Evolutionary conservation across 495 filamentous ascomycete species (phyloP).

Genomic region (Podospora appendiculata): DNA sequence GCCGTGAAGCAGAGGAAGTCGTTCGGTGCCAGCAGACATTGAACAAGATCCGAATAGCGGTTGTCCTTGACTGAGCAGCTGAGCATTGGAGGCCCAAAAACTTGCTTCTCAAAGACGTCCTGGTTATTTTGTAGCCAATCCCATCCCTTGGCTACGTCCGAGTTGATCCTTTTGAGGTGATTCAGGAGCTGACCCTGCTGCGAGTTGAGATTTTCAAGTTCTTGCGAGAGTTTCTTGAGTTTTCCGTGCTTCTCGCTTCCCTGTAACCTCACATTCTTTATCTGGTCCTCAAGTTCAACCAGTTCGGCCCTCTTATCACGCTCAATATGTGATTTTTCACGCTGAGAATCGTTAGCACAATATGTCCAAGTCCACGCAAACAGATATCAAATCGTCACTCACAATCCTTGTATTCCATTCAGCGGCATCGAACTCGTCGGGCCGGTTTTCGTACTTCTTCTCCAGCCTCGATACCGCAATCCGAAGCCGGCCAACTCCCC

Average conservation of each 20-base stretch:
- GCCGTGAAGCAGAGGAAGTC: slow-evolving; percentile 71
- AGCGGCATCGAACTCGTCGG: slow-evolving; percentile 38
- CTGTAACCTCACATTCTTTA: slow-evolving; percentile 15
- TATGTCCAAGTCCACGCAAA: too few species aligned
- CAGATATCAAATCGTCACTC: slow-evolving; percentile 11
- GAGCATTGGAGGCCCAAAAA: slow-evolving; percentile 80
- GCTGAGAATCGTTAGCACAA: slow-evolving; percentile 13
- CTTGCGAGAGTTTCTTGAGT: slow-evolving; percentile 27
- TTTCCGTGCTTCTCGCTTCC: slow-evolving; percentile 15
- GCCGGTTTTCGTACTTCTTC: slow-evolving; percentile 29
- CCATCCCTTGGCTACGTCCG: slow-evolving; percentile 63
- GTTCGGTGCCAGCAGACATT: slow-evolving; percentile 53
- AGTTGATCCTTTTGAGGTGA: slow-evolving; percentile 48
- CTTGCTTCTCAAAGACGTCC: slow-evolving; percentile 64
- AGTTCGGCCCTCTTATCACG: slow-evolving; percentile 37
- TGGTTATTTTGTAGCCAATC: slow-evolving; percentile 71
- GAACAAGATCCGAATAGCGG: slow-evolving; percentile 64
- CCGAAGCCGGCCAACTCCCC: slow-evolving; percentile 37
- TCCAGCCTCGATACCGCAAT: slow-evolving; percentile 33
- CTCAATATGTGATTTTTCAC: slow-evolving; percentile 35
- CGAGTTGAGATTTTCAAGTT: slow-evolving; percentile 60
- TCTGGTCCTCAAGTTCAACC: slow-evolving; percentile 24
- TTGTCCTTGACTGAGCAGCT: slow-evolving; percentile 74
- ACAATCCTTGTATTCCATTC: slow-evolving; percentile 51
- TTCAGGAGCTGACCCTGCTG: slow-evolving; percentile 66